These are phyloP conservation scores for Cymbidium sinense DNA, from an alignment of 106 monocot genomes.

Conservation along the genomic window DNA sequence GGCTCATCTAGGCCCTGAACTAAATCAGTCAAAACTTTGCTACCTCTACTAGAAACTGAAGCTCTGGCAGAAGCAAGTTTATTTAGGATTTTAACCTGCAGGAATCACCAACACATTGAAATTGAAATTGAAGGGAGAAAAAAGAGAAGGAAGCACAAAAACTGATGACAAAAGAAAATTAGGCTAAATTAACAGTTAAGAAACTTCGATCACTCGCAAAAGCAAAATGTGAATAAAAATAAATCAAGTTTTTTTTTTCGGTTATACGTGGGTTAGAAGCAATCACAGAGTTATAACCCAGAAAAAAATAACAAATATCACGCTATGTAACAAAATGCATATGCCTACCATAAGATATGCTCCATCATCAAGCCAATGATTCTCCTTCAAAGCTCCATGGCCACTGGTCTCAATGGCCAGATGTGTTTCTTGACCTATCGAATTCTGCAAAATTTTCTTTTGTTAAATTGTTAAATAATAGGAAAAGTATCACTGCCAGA, in stretches of 20 bases:
- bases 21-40: constrained; percentile 81
- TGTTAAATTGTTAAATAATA: not conserved
- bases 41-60: constrained; percentile 40
- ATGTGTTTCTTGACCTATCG: constrained; percentile 87
- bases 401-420: constrained; percentile 99
- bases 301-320: not conserved
- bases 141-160: not conserved
- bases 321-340: not conserved
- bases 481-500: not conserved
- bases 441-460: constrained; percentile 52
- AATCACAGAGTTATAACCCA: not conserved
- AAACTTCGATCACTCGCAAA: not conserved
- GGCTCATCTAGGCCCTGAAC: constrained; percentile 88
- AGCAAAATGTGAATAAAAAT: not conserved
- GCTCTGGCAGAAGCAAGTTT: constrained; percentile 79
- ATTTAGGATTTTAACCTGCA: constrained; percentile 89
- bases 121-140: not conserved
- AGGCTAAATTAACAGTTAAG: not conserved
- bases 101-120: not conserved
- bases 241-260: too few relatives aligned
- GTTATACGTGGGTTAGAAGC: not conserved
- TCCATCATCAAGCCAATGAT: constrained; percentile 98
- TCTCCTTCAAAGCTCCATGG: constrained; percentile 95
- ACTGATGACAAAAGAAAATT: not conserved
- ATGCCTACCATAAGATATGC: constrained; percentile 84